A percentile compares a stretch with the other conserved stretches of the same genome.
These are phyloP conservation scores for Cyberlindnera veronae DNA, from an alignment of 805 yeast species.

Conservation along the genomic window DNA sequence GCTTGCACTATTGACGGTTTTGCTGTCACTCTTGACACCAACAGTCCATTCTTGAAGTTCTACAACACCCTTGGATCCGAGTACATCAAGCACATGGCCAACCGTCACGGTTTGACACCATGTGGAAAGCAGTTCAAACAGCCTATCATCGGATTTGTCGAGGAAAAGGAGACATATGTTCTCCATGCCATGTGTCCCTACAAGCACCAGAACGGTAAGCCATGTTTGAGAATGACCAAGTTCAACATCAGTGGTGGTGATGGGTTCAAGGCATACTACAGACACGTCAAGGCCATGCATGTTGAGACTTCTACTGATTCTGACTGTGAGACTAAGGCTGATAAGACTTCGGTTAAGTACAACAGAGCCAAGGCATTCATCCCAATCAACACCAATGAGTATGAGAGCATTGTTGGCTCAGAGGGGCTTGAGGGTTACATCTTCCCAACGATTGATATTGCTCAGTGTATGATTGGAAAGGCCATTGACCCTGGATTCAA, in stretches of 20 bases:
- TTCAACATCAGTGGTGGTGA: not conserved
- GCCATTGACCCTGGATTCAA: no score
- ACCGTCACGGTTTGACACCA: not conserved
- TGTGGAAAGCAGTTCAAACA: no score
- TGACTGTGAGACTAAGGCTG: no score
- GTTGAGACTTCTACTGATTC: no score
- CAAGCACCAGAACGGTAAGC: not conserved
- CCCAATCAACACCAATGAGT: no score
- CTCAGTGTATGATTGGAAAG: no score
- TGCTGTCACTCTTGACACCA: not conserved
- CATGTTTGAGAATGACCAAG: not conserved
- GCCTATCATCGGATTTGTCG: not conserved
- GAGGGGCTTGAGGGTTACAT: no score
- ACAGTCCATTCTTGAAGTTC: not conserved
- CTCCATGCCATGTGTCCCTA: not conserved
- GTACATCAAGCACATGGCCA: not conserved
- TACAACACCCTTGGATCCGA: not conserved
- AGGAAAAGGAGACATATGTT: no score
- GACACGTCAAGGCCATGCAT: conserved; percentile 1
- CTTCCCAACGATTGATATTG: no score
- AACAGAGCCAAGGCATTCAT: no score
- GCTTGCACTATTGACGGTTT: not conserved
- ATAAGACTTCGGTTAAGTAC: no score
- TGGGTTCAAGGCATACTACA: not conserved
- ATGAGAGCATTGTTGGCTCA: no score